Conservation (phyloP, 345 rosid species). For the Corchorus olitorius region DNA sequence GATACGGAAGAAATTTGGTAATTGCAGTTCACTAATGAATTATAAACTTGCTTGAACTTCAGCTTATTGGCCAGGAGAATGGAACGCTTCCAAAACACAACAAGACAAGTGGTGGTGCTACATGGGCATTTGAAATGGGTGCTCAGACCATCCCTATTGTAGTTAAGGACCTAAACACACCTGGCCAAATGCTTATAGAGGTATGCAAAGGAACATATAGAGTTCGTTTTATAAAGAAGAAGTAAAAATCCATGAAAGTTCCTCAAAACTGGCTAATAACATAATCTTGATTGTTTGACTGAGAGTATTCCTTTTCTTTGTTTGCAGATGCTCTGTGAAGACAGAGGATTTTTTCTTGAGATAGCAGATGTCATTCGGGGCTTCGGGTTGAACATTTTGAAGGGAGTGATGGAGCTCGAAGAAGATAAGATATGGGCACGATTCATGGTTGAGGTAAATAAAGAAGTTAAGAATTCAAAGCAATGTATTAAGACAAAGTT, state of each 20-base stretch:
- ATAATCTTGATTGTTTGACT: not conserved
- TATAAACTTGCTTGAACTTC: slow-evolving; percentile 21
- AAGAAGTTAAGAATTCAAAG: not conserved
- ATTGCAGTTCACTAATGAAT: slow-evolving; percentile 15
- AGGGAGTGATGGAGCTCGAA: slow-evolving; percentile 77
- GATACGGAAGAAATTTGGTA: slow-evolving; percentile 12
- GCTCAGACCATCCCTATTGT: slow-evolving; percentile 68
- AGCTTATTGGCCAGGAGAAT: slow-evolving; percentile 46
- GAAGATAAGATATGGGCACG: slow-evolving; percentile 74
- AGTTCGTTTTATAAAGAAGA: not conserved
- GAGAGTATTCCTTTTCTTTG: not conserved
- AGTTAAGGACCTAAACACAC: slow-evolving; percentile 70
- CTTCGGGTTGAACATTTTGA: slow-evolving; percentile 71
- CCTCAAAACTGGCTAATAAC: not conserved
- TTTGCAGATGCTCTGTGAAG: slow-evolving; percentile 84
- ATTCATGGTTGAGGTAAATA: slow-evolving; percentile 76
- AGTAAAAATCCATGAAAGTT: not conserved
- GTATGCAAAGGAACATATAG: slow-evolving; percentile 30
- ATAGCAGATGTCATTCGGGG: slow-evolving; percentile 72
- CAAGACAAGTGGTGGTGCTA: slow-evolving; percentile 48
- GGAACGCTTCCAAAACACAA: slow-evolving; percentile 36
- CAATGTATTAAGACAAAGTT: not conserved
- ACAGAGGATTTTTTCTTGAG: slow-evolving; percentile 76
- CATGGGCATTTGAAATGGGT: slow-evolving; percentile 91
- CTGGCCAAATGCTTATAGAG: slow-evolving; percentile 91